These are phyloP conservation scores for Isabelozyma rhagii DNA, from an alignment of 805 yeast species.

Conservation along the genomic window DNA sequence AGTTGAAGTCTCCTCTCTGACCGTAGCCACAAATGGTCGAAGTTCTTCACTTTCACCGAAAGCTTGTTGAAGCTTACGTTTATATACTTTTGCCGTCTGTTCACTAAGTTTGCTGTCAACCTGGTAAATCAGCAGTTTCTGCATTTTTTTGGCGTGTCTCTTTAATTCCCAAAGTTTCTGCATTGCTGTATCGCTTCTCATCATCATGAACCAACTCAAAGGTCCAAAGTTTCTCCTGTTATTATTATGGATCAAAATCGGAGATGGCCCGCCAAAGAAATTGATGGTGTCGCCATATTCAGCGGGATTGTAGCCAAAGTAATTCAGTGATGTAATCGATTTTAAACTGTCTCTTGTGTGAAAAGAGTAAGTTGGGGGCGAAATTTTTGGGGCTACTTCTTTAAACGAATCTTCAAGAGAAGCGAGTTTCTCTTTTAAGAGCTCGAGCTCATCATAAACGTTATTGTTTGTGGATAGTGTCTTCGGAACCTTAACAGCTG, in stretches of 20 bases:
- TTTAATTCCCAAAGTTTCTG: neutral
- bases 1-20: neutral
- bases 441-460: neutral
- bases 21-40: neutral
- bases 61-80: neutral
- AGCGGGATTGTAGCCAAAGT: neutral
- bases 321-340: neutral
- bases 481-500: neutral
- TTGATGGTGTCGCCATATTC: neutral
- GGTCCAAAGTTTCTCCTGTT: neutral
- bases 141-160: neutral
- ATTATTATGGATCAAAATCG: neutral
- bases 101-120: neutral
- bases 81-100: neutral
- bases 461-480: neutral
- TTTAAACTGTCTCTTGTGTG: no score
- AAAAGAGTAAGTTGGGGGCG: neutral
- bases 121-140: neutral
- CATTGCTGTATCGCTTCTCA: neutral
- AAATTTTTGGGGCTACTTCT: neutral
- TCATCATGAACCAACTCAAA: neutral
- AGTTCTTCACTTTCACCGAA: no score
- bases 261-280: neutral
- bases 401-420: neutral
- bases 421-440: neutral